Base-by-base conservation (phyloP, 169 alveolate genomes). In the Plasmodium fragile region DNA sequence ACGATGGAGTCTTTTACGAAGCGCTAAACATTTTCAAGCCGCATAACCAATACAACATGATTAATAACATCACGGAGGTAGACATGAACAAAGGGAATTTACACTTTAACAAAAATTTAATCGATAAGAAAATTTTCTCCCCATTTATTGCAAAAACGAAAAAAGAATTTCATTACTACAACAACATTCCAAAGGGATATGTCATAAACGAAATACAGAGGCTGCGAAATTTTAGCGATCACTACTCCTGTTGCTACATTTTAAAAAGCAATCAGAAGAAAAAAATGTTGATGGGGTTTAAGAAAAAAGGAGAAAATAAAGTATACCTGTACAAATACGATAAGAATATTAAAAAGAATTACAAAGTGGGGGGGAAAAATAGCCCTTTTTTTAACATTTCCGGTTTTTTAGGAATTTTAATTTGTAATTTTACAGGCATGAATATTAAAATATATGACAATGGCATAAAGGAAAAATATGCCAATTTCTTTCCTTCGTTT, bases 391-490 rank as follows among this genome's bases (percentile, higher is more conserved):
- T 81, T 36, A 70, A 80, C 59, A 81, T 91, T 59, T 81, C 94
- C 30, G 94, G 94, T 13, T 91, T 91, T 69, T 49, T 91, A 69
- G 94, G 94, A 10, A 45, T 91, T 6, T 30, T 91, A 45, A 81
- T 91, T 80, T 91, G 94, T 70, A 91, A 81, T 71, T 91, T 91
- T 75, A 91, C 92, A 25, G 94, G 94, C 39, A 91, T 91, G 94
- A 80, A 91, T 70, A 91, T 91, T 71, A 91, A 70, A 69, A 91
- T 91, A 80, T 91, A 80, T 91, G 94, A 91, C 75, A 91, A 91
- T 71, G 94, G 94, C 0, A 91, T 91, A 39, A 18, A 78, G 25
- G 83, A 79, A 91, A 91, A 91, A 70, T 91, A 30, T 43, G 32
- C 94, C 4, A n/a, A 79, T 69, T 91, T 91, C 71, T 91, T 91